phyloP scores from a whole-genome alignment of 208 protist species.

The Leishmania tropica region DNA sequence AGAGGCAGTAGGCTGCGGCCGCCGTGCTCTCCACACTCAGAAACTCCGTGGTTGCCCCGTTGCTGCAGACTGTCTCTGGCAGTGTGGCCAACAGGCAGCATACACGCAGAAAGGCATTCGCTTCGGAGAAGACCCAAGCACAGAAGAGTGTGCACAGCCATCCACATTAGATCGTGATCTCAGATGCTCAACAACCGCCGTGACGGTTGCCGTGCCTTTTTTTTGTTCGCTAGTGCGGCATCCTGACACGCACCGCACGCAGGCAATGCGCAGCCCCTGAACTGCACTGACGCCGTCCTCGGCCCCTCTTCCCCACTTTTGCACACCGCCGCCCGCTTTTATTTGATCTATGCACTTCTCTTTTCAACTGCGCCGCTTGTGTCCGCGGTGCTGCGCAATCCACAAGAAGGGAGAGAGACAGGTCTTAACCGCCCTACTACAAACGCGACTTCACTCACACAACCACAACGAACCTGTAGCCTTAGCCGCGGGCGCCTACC shows the following conservation, averaged over 20 bases:
- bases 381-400: neutral
- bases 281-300: neutral
- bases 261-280: neutral
- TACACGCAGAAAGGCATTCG: neutral
- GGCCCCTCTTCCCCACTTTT: neutral
- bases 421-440: neutral
- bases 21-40: neutral
- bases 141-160: neutral
- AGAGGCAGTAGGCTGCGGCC: neutral
- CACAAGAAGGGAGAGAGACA: neutral
- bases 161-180: neutral
- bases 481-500: neutral
- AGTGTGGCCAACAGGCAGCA: neutral
- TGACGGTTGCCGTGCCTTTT: neutral
- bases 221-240: neutral
- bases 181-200: neutral
- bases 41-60: neutral
- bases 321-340: constrained; percentile 1
- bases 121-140: neutral
- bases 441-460: neutral
- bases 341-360: neutral
- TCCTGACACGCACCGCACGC: neutral
- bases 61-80: neutral
- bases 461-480: neutral
- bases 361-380: neutral